These are phyloP conservation scores for Dictyostelium purpureum DNA, from an alignment of 78 protist genomes.

Conservation along the genomic window DNA sequence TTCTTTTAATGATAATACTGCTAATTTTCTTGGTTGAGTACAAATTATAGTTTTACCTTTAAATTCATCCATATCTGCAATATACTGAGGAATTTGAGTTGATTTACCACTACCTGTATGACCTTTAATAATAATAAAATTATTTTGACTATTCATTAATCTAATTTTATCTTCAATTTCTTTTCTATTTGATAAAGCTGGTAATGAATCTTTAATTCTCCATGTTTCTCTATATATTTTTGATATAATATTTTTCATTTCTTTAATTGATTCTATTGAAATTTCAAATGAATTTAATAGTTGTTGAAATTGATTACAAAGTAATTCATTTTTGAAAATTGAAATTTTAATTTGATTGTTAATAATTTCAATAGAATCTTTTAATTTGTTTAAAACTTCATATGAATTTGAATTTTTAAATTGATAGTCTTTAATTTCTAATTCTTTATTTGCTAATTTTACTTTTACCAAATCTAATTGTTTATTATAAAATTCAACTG, in stretches of 20 bases:
- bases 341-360: neutral
- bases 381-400: neutral
- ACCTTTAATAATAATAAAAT: slow-evolving; percentile 54
- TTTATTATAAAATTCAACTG: neutral
- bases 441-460: neutral
- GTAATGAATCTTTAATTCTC: neutral
- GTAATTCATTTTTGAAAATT: neutral
- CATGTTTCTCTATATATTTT: neutral
- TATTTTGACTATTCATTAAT: neutral
- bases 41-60: slow-evolving; percentile 73
- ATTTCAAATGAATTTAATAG: neutral
- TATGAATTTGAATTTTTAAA: neutral
- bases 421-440: neutral
- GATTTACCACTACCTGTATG: slow-evolving; percentile 84
- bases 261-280: neutral
- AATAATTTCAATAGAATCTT: neutral
- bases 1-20: slow-evolving; percentile 87
- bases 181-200: neutral
- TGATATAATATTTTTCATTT: neutral
- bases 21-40: slow-evolving; percentile 93
- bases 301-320: no score
- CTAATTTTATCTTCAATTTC: neutral
- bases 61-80: slow-evolving; percentile 77
- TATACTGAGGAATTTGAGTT: slow-evolving; percentile 83
- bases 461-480: neutral